phyloP scores from a whole-genome alignment of 495 filamentous ascomycete genomes.

The Aspergillus wentii region DNA sequence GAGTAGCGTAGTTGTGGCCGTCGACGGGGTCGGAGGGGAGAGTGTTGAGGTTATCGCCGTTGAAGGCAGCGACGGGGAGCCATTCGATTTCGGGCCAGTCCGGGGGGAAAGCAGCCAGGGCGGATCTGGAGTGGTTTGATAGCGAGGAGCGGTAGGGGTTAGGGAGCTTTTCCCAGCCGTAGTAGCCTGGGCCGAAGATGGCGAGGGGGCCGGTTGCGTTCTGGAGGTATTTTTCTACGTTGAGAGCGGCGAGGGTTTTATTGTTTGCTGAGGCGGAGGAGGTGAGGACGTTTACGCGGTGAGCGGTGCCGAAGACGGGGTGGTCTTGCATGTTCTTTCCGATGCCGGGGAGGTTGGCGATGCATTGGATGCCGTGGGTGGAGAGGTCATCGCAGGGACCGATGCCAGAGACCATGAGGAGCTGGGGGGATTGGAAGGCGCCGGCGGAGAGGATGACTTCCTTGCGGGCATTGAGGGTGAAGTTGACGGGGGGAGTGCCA shows the following conservation, averaged over 20 bases:
- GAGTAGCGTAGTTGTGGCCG: conserved; percentile 38
- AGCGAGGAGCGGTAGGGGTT: conserved; percentile 12
- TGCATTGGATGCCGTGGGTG: conserved; percentile 30
- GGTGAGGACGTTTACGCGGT: conserved; percentile 20
- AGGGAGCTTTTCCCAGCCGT: conserved; percentile 45
- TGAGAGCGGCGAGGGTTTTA: conserved; percentile 3
- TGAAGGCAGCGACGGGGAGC: conserved; percentile 19
- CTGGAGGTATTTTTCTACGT: conserved; percentile 11
- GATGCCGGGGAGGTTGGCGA: conserved; percentile 40
- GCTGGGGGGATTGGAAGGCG: conserved; percentile 40
- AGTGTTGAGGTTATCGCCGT: conserved; percentile 19
- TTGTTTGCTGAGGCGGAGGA: conserved; percentile 10
- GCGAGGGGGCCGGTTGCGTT: conserved; percentile 13
- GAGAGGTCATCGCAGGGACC: conserved; percentile 34
- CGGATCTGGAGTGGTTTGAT: conserved; percentile 1
- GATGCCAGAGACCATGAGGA: conserved; percentile 47
- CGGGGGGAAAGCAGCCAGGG: conserved; percentile 30
- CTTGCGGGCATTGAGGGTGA: conserved; percentile 37
- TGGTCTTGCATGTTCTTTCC: conserved; percentile 47
- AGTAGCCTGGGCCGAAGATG: conserved; percentile 13
- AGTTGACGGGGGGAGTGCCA: conserved; percentile 26
- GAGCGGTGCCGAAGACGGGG: conserved; percentile 18
- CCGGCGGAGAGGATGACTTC: conserved; percentile 57
- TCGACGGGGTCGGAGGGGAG: conserved; percentile 18
- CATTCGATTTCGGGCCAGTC: conserved; percentile 59